Conservation (phyloP, 106 monocot species). For the Allium cepa region DNA sequence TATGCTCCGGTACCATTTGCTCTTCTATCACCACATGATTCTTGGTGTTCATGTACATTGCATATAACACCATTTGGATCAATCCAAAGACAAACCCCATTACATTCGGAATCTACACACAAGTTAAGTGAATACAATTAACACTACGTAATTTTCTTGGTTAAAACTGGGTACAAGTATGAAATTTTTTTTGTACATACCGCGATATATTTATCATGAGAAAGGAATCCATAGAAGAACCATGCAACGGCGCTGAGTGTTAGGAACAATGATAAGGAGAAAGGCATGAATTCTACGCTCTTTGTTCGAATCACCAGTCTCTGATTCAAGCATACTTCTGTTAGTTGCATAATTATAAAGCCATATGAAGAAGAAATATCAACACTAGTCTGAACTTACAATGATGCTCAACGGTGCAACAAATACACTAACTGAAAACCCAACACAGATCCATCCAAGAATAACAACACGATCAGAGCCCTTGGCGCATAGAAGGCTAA, state of each 20-base stretch:
- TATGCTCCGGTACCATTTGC: constrained; percentile 3
- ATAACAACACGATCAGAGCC: constrained; percentile 19
- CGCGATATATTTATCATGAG: constrained; percentile 41
- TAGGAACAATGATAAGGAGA: constrained; percentile 46
- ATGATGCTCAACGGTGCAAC: constrained; percentile 64
- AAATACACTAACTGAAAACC: constrained; percentile 48
- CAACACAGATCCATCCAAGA: constrained; percentile 53
- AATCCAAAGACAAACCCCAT: constrained; percentile 9
- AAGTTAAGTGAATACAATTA: background rate
- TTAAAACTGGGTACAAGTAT: background rate
- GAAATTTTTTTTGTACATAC: constrained; percentile 10
- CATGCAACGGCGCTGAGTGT: constrained; percentile 45
- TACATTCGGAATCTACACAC: constrained; percentile 10
- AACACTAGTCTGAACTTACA: constrained; percentile 17
- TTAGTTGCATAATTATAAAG: too few relatives aligned
- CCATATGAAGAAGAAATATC: background rate
- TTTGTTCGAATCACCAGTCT: constrained; percentile 53
- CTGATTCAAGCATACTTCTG: constrained; percentile 11
- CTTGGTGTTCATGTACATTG: constrained; percentile 6
- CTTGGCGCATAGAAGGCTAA: constrained; percentile 21
- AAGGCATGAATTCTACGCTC: constrained; percentile 76
- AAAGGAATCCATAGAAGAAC: constrained; percentile 47
- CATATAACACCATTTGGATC: constrained; percentile 13
- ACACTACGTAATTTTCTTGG: background rate
- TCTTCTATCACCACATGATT: background rate